Evolutionary conservation across 352 stramenopile species (phyloP).

Genomic region (Pythium dissimile): DNA sequence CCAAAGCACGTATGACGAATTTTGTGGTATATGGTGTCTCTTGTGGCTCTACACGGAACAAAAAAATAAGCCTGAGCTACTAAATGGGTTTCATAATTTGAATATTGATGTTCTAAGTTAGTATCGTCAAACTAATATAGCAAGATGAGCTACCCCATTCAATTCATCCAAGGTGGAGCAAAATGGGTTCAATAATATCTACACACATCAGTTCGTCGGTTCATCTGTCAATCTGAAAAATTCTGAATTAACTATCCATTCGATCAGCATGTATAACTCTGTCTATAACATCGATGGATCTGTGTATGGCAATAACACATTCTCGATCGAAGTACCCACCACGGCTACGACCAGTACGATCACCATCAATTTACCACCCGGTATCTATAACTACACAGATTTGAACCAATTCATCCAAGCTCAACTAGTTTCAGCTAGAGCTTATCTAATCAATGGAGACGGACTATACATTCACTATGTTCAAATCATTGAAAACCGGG

Average conservation of each 20-base stretch:
- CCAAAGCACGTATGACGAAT: background rate
- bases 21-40: background rate
- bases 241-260: slow-evolving; percentile 12
- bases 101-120: background rate
- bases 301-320: slow-evolving; percentile 21
- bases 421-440: slow-evolving; percentile 17
- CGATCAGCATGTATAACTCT: slow-evolving; percentile 20
- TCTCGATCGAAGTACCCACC: slow-evolving; percentile 20
- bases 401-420: slow-evolving; percentile 19
- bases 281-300: slow-evolving; percentile 22
- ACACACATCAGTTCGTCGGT: slow-evolving; percentile 9
- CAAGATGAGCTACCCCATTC: slow-evolving; percentile 10
- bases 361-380: slow-evolving; percentile 11
- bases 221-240: background rate
- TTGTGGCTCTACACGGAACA: slow-evolving; percentile 2
- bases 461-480: slow-evolving; percentile 20
- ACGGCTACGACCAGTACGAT: slow-evolving; percentile 13
- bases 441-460: slow-evolving; percentile 21
- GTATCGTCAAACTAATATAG: background rate
- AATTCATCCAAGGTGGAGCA: slow-evolving; percentile 5
- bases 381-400: slow-evolving; percentile 17
- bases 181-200: slow-evolving; percentile 20
- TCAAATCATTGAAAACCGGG: no score
- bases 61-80: background rate
- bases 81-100: slow-evolving; percentile 1